Percentiles rank a stretch among this genome's conserved stretches.
Conservation (phyloP, 2,329 filamentous ascomycete species). For the Colletotrichum gloeosporioides region DNA sequence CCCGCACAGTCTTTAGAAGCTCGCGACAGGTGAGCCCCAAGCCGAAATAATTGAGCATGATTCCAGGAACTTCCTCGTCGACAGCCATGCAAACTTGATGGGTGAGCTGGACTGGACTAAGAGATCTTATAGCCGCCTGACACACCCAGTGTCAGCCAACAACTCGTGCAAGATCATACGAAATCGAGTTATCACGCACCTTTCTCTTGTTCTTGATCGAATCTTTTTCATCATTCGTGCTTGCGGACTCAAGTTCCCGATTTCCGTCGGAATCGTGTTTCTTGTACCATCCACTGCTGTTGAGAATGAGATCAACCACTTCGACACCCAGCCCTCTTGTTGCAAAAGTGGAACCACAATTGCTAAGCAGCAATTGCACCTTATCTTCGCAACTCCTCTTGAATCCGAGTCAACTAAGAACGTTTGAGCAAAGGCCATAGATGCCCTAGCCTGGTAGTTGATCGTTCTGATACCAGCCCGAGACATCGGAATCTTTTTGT, state of each 20-base stretch:
- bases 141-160: not conserved
- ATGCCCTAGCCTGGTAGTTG: slow-evolving; percentile 3
- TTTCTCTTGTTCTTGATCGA: not conserved
- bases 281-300: not conserved
- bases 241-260: not conserved
- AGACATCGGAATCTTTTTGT: not conserved
- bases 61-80: not conserved
- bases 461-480: slow-evolving; percentile 21
- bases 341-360: no score
- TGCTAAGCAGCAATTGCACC: no score
- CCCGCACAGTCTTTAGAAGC: not conserved
- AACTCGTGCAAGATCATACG: not conserved
- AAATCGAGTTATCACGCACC: not conserved
- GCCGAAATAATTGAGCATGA: not conserved
- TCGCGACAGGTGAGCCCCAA: not conserved
- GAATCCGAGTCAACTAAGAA: not conserved
- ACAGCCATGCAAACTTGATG: not conserved
- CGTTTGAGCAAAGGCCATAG: not conserved
- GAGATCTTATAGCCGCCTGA: not conserved
- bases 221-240: not conserved
- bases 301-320: not conserved
- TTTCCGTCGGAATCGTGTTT: not conserved
- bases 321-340: not conserved
- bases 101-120: not conserved
- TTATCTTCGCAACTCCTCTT: not conserved